phyloP scores from a whole-genome alignment of 441 rosid species.

The Sinapis alba region DNA sequence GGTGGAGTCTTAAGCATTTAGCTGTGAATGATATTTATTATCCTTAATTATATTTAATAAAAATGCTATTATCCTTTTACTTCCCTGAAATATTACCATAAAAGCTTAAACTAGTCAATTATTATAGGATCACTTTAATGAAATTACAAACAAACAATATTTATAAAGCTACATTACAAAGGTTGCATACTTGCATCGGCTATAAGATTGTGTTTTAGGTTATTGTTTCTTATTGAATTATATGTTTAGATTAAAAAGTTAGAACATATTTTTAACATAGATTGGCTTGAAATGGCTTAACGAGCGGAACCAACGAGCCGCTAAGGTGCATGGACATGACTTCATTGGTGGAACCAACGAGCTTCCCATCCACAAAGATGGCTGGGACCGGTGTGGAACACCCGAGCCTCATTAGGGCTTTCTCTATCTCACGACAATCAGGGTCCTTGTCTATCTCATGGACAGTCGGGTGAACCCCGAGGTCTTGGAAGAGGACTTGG shows the following conservation, averaged over 20 bases:
- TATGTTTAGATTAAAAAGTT: constrained; percentile 22
- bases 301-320: constrained; percentile 64
- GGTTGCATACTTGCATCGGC: constrained; percentile 36
- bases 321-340: constrained; percentile 87
- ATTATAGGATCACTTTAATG: constrained; percentile 17
- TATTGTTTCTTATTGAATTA: constrained; percentile 32
- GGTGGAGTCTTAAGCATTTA: constrained; percentile 9
- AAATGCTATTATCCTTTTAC: constrained; percentile 1
- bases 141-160: constrained; percentile 31
- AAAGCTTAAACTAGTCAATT: neutral
- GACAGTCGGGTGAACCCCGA: constrained; percentile 68
- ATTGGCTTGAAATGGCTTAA: constrained; percentile 57
- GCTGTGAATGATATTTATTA: constrained; percentile 17
- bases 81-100: neutral
- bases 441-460: constrained; percentile 81
- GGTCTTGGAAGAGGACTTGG: constrained; percentile 72
- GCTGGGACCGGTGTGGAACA: constrained; percentile 75
- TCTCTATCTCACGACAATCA: constrained; percentile 85
- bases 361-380: constrained; percentile 78
- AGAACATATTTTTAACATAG: constrained; percentile 29
- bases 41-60: constrained; percentile 7
- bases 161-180: constrained; percentile 29
- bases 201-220: neutral
- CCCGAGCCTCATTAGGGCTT: constrained; percentile 72
- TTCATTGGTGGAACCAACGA: constrained; percentile 85